Percentiles rank a stretch among this genome's conserved stretches.
Conservation (phyloP, 768 basidiomycete species). For the Mycena chlorophos region DNA sequence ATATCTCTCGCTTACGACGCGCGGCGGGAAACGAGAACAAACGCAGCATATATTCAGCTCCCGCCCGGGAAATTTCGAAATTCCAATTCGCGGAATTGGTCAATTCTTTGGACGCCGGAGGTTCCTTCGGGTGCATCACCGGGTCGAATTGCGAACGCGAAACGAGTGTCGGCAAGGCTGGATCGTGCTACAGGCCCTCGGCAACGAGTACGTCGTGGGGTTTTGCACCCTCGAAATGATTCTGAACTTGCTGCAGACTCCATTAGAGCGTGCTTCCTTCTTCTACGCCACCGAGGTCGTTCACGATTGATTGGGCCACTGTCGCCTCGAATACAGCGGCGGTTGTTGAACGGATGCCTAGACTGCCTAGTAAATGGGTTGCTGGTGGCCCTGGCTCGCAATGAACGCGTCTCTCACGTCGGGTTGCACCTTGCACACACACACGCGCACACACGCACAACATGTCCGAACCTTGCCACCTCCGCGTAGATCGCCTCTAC, state of each 20-base stretch:
- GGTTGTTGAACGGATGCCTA: background rate
- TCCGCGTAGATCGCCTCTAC: no score
- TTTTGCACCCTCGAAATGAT: conserved; percentile 2
- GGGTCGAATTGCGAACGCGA: no score
- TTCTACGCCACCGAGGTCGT: background rate
- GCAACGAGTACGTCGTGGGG: background rate
- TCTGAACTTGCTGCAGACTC: background rate
- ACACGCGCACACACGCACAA: no score
- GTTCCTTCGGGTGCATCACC: no score
- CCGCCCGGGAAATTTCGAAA: background rate
- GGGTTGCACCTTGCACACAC: no score
- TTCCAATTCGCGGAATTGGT: background rate
- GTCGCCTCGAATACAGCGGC: background rate
- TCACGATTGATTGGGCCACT: background rate
- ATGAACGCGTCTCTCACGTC: background rate
- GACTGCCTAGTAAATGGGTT: conserved; percentile 1
- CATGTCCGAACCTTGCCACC: no score
- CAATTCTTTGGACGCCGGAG: conserved; percentile 2
- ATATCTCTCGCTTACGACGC: background rate
- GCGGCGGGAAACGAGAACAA: background rate
- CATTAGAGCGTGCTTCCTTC: background rate
- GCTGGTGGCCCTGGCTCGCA: background rate
- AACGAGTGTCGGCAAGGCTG: no score
- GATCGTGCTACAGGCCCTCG: background rate
- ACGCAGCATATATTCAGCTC: background rate